Evolutionary conservation across 2,329 filamentous ascomycete species (phyloP).

Genomic region (Pestalotiopsis sp.): DNA sequence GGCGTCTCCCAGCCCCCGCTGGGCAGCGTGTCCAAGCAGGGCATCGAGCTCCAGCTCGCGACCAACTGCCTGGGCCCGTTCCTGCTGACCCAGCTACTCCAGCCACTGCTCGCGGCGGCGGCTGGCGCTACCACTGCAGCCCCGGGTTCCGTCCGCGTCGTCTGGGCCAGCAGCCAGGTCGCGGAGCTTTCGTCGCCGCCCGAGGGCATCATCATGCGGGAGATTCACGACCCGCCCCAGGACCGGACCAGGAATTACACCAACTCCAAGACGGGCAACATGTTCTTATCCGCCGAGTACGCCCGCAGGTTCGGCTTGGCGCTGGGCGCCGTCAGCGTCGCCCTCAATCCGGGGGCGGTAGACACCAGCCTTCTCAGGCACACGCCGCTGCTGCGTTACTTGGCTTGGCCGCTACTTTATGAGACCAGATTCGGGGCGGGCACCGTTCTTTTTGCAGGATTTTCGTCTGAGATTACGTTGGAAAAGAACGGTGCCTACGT

Average conservation of each 20-base stretch:
- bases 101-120: slow-evolving; percentile 14
- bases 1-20: slow-evolving; percentile 33
- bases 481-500: neutral
- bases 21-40: slow-evolving; percentile 31
- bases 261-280: neutral
- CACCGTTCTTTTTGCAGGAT: neutral
- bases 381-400: neutral
- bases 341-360: neutral
- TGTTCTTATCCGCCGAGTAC: neutral
- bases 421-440: neutral
- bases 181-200: neutral
- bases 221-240: neutral
- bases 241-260: neutral
- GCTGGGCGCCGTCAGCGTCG: neutral
- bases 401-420: neutral
- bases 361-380: neutral
- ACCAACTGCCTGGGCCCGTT: slow-evolving; percentile 24
- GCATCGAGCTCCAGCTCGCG: slow-evolving; percentile 27
- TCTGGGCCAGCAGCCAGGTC: neutral
- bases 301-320: neutral
- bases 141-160: neutral
- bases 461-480: neutral
- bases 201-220: neutral
- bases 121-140: too few relatives aligned
- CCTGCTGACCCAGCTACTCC: slow-evolving; percentile 24